phyloP scores from a whole-genome alignment of 129 eudicot species.

The Smallanthus sonchifolius region DNA sequence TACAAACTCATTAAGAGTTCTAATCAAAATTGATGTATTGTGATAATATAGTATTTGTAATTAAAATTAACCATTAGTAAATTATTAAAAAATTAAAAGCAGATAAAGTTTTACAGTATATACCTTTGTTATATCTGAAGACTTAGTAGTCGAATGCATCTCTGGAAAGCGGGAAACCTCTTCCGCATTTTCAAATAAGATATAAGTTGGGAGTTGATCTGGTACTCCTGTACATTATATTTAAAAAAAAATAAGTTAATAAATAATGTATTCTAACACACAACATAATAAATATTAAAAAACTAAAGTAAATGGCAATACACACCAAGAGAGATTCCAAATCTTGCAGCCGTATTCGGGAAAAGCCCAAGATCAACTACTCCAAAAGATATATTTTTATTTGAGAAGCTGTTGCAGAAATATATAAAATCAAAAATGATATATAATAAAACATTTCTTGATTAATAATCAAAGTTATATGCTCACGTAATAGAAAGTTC shows the following conservation, averaged over 20 bases:
- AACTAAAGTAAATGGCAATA: not conserved
- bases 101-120: not conserved
- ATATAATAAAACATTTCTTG: not conserved
- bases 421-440: not conserved
- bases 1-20: not conserved
- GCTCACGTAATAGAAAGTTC: constrained; percentile 94
- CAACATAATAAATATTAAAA: not conserved
- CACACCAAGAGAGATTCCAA: constrained; percentile 74
- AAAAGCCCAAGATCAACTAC: constrained; percentile 91
- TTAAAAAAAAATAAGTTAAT: not conserved
- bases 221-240: constrained; percentile 42
- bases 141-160: constrained; percentile 41
- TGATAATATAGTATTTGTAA: not conserved
- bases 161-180: constrained; percentile 70
- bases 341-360: constrained; percentile 82
- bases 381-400: constrained; percentile 75
- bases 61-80: not conserved
- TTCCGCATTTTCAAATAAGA: constrained; percentile 65
- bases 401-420: constrained; percentile 63
- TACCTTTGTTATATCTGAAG: constrained; percentile 72
- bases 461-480: not conserved
- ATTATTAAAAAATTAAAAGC: not conserved
- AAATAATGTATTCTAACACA: constrained; percentile 3
- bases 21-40: not conserved
- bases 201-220: constrained; percentile 76